Base-by-base conservation (phyloP, 192 early-diverging fungal genomes). In the Entomortierella beljakovae region DNA sequence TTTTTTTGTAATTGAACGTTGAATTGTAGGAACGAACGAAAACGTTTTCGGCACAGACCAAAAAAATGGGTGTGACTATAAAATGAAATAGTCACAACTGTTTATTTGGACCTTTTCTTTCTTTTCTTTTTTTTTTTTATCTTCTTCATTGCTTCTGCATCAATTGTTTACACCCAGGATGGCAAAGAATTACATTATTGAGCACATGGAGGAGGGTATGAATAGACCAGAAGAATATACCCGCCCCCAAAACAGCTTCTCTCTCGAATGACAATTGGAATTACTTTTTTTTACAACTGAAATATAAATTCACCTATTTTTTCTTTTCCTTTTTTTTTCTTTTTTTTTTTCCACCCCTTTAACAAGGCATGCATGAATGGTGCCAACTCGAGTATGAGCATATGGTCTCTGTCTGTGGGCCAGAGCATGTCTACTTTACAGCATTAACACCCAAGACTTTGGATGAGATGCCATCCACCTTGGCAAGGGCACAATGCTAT, bases 381-480 rank as follows among this genome's bases (percentile, higher is more conserved):
- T 91, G 89, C 70, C 53, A 84, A 33, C 81, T 94, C 35, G 94
- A 95, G 80, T 95, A 95, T 72, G 81, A 84, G 43, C 90, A 95
- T 81, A 92, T 95, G 85, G 58, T 91, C 29, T 68, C 67, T 1
- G 84, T 85, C 34, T 86, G 93, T 58, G 87, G 87, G n/a, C 70
- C 82, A 38, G 75, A 82, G 37, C 82, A 90, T 57, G 79, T 94
- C 23, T 87, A 88, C 61, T 88, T 95, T 34, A 83, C 88, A 23
- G 81, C 84, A 11, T 68, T 95, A 37, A 81, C 85, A 6, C 80
- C 82, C 37, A 76, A 80, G 26, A 85, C 86, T n/a, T 23, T 85
- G 18, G 74, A 73, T 3, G 52, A 69, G 23, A 82, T 84, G 74
- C 75, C 81, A 13, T 76, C 83, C 50, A 61, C 73, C 26, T 58